These are phyloP conservation scores for Pelargonium citronellum DNA, from an alignment of 441 rosid species.

Conservation along the genomic window DNA sequence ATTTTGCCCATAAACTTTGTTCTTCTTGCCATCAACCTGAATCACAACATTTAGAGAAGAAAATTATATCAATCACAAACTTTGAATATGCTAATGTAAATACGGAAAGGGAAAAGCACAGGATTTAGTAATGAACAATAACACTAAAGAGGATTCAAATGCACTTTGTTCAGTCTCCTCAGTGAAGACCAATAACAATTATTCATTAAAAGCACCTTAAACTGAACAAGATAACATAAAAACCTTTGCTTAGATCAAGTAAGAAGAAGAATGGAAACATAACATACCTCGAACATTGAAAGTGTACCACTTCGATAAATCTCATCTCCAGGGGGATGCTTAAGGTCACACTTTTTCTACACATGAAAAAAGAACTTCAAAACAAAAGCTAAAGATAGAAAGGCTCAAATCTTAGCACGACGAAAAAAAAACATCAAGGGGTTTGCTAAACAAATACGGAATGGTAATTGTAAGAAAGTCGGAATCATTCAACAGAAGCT, in stretches of 20 bases:
- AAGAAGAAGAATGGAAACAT: neutral
- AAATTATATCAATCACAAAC: neutral
- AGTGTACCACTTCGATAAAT: slow-evolving; percentile 92
- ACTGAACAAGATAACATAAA: neutral
- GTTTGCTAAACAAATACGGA: neutral
- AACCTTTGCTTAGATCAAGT: neutral
- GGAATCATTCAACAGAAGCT: too few relatives aligned
- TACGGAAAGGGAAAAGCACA: neutral
- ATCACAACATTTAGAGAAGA: slow-evolving; percentile 18
- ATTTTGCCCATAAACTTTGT: slow-evolving; percentile 96
- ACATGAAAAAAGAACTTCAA: slow-evolving; percentile 15
- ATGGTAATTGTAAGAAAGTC: too few relatives aligned
- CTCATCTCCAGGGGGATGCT: slow-evolving; percentile 99
- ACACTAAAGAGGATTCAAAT: too few relatives aligned
- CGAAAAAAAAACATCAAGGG: neutral
- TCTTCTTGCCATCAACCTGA: slow-evolving; percentile 98
- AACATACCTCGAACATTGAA: slow-evolving; percentile 95
- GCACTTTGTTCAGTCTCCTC: too few relatives aligned
- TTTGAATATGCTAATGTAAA: neutral
- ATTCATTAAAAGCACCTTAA: neutral
- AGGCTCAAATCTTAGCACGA: neutral
- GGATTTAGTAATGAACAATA: neutral
- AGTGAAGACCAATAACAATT: too few relatives aligned
- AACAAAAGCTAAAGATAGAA: neutral
- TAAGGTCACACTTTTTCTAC: slow-evolving; percentile 91